Evolutionary conservation across 163 green algal genomes (phyloP), one percentile per base, ranked within the genome.

Genomic region (Scenedesmus sp.): DNA sequence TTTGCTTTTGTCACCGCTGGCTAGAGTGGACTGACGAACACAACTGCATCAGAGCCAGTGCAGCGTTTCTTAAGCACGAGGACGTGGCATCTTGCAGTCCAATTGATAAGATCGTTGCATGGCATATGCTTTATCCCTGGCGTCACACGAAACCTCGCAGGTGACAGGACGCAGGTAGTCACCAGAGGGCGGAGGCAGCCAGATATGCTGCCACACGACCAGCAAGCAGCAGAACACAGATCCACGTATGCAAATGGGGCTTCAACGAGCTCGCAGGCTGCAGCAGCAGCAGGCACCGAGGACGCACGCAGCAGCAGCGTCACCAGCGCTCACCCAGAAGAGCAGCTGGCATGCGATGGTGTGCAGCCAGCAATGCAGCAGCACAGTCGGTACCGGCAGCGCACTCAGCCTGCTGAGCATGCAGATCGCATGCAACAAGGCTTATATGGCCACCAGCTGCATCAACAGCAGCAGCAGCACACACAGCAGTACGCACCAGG

Each of bases 31-130:
- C 65, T 40, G 65, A 30, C 59, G 35, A 76, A 76, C 65, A 76
- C 65, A 76, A 76, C 65, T 76, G 65, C 65, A 76, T 76, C 65
- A 76, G 65, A 76, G 65, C 65, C 65, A 76, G 30, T 76, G 65
- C 37, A 76, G 65, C 65, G 65, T 76, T 76, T 76, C 65, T 30
- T 76, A 40, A 30, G 65, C 65, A 33, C 59, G 10, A 72, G 59
- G 59, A 72, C 65, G 65, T 76, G 5, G 65, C 65, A 30, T 30
- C 30, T 40, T 30, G 30, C 65, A 40, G 30, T 20, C 65, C 59
- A 76, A 76, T 76, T 40, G 4, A 1, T 40, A 12, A 40, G 65
- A 76, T 76, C 65, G 16, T 37, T 7, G 40, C 24, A 76, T 76
- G 26, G 30, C 20, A n/a, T 76, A 76, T 18, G 9, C 65, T 40